These are phyloP conservation scores for Clarireedia monteithiana DNA, from an alignment of 2,329 filamentous ascomycete genomes.

Conservation along the genomic window DNA sequence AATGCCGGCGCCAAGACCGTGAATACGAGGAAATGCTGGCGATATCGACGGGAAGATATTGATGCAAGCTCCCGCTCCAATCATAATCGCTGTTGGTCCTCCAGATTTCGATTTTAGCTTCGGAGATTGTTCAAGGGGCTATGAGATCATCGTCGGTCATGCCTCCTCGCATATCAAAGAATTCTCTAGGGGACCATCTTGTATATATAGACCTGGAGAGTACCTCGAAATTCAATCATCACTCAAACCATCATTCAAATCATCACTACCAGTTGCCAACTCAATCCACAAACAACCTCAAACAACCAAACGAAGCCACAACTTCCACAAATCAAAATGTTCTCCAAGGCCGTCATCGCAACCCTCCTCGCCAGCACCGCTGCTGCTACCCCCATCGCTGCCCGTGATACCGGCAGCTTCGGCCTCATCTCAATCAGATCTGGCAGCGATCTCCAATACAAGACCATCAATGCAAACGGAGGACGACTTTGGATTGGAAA, in stretches of 20 bases:
- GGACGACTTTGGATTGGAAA: conserved; percentile 8
- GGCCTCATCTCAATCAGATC: conserved; percentile 14
- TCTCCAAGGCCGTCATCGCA: conserved; percentile 10
- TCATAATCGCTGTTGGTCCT: not conserved
- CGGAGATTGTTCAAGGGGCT: not conserved
- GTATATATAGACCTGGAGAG: conserved; percentile 1
- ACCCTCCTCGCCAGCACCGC: conserved; percentile 8
- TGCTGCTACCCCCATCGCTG: conserved; percentile 5
- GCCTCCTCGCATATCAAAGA: not conserved
- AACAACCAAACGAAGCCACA: not conserved
- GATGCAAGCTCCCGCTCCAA: not conserved
- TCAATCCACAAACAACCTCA: not conserved
- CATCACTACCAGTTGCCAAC: not conserved
- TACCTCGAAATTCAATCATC: not conserved
- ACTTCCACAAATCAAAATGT: conserved; percentile 6
- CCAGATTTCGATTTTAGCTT: not conserved
- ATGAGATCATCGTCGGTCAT: not conserved
- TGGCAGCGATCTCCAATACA: not conserved
- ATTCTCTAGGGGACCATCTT: not conserved
- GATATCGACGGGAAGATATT: not conserved
- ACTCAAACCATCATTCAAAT: not conserved
- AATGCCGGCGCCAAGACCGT: not conserved
- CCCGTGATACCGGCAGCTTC: not conserved
- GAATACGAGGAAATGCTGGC: not conserved
- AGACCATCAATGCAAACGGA: not conserved